phyloP scores from a whole-genome alignment of 2,329 filamentous ascomycete genomes.

The Ceratocystis colombiana region DNA sequence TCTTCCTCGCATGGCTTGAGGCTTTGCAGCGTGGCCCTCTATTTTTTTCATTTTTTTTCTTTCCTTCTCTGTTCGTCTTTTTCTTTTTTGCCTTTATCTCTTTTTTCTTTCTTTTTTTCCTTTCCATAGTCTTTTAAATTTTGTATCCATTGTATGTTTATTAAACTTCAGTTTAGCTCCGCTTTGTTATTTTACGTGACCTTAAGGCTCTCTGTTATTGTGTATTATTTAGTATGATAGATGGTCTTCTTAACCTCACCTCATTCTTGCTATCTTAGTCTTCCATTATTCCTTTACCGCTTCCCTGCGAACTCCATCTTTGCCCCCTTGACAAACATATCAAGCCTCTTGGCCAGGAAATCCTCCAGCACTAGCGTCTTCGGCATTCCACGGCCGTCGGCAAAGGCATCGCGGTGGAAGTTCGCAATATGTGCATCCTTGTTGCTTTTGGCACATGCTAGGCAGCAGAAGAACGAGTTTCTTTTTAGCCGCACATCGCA shows the following conservation, averaged over 20 bases:
- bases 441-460: constrained; percentile 25
- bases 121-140: constrained; percentile 13
- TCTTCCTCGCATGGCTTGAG: no score
- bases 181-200: no score
- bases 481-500: constrained; percentile 25
- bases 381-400: constrained; percentile 22
- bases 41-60: neutral
- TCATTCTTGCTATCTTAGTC: neutral
- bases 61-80: neutral
- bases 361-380: constrained; percentile 24
- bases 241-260: neutral
- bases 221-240: neutral
- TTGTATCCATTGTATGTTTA: neutral
- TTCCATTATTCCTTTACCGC: neutral
- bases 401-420: constrained; percentile 24
- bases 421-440: constrained; percentile 25
- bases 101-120: constrained; percentile 2
- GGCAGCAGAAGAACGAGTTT: constrained; percentile 25
- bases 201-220: no score
- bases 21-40: no score
- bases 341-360: constrained; percentile 23
- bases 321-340: constrained; percentile 21
- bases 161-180: no score
- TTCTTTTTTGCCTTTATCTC: neutral
- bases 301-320: constrained; percentile 23